A percentile compares a stretch with the other conserved stretches of the same genome.
Evolutionary conservation across 257 asterid genomes (phyloP).

Genomic region (Plantago major): DNA sequence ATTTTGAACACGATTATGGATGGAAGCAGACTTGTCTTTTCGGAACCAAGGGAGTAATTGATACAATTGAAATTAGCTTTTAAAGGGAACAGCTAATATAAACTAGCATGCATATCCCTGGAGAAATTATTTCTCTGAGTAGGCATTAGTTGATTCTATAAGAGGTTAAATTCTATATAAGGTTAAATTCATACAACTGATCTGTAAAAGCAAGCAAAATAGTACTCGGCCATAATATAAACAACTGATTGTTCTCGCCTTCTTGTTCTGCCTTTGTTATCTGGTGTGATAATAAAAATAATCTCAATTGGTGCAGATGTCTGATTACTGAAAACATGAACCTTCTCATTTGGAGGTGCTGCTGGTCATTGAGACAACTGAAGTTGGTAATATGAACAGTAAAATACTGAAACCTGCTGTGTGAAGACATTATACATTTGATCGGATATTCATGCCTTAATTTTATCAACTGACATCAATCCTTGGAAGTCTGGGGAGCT

Average conservation of each 20-base stretch:
- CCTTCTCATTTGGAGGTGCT: constrained; percentile 11
- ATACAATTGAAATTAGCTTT: not conserved
- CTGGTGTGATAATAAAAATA: not conserved
- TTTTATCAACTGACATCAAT: constrained; percentile 2
- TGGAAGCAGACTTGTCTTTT: too few relatives aligned
- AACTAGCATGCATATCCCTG: not conserved
- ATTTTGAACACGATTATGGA: too few relatives aligned
- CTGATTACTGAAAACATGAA: constrained; percentile 16
- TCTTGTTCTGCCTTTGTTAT: not conserved
- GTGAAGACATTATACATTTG: constrained; percentile 1
- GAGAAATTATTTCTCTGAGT: not conserved
- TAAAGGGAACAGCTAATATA: not conserved
- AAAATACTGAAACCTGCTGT: constrained; percentile 18
- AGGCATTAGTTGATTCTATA: not conserved
- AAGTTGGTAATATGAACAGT: constrained; percentile 8
- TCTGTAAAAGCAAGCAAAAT: too few relatives aligned
- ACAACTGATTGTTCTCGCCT: not conserved
- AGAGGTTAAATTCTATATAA: not conserved
- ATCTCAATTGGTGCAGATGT: constrained; percentile 26
- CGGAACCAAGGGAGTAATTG: not conserved
- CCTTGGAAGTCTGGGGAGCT: constrained; percentile 10
- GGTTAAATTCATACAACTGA: not conserved
- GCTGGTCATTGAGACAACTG: constrained; percentile 11
- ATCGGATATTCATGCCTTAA: not conserved
- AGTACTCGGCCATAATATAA: too few relatives aligned